Evolutionary conservation across 192 early-diverging fungal genomes (phyloP).

Genomic region (Rhizophagus sp.): DNA sequence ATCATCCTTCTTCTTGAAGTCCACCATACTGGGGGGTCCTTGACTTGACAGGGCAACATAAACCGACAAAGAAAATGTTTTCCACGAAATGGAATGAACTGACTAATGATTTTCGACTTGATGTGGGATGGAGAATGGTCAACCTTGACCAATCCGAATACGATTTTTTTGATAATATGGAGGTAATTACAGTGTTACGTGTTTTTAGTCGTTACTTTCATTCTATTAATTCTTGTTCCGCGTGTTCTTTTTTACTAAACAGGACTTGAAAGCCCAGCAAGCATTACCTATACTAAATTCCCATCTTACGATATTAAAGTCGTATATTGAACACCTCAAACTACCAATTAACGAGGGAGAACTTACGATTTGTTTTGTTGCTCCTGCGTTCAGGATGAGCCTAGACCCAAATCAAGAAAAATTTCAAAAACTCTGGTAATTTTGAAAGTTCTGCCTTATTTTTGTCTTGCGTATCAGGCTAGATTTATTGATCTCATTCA

Average conservation of each 20-base stretch:
- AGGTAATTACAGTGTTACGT: neutral
- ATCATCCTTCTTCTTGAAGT: conserved; percentile 16
- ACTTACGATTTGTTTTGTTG: conserved; percentile 4
- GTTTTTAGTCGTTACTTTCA: no score
- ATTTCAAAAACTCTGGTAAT: conserved; percentile 20
- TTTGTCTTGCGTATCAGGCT: no score
- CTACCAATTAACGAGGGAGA: conserved; percentile 10
- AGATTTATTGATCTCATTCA: neutral
- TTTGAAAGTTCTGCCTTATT: neutral
- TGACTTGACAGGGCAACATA: conserved; percentile 16
- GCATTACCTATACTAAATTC: neutral
- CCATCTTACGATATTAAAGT: conserved; percentile 12
- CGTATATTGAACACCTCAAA: conserved; percentile 9
- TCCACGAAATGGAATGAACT: neutral
- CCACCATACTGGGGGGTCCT: conserved; percentile 21
- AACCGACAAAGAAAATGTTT: conserved; percentile 18
- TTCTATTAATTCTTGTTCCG: neutral
- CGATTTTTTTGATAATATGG: conserved; percentile 25
- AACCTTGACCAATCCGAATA: conserved; percentile 3
- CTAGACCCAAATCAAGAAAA: conserved; percentile 19
- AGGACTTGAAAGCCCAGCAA: conserved; percentile 15
- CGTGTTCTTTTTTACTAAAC: neutral
- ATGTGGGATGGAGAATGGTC: conserved; percentile 4
- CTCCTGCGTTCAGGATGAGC: conserved; percentile 12
- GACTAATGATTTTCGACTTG: conserved; percentile 1